Evolutionary conservation across 1,284 basidiomycete species (phyloP).

Genomic region (Cryptococcus deneoformans): DNA sequence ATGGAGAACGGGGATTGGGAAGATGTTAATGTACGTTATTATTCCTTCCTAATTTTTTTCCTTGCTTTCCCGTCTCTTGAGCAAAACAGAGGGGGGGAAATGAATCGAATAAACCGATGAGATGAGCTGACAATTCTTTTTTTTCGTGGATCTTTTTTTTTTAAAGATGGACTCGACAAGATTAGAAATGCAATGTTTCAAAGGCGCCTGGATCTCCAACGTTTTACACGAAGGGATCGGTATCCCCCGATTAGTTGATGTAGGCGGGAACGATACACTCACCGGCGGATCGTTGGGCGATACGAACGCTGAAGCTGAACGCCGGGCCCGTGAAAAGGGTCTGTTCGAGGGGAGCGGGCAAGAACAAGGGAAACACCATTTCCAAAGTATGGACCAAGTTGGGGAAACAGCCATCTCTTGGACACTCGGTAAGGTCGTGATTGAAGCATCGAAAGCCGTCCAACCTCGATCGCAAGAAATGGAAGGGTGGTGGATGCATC

Average conservation of each 20-base stretch:
- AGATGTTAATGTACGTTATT: conserved; percentile 55
- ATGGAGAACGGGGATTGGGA: conserved; percentile 64
- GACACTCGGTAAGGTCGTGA: conserved; percentile 97
- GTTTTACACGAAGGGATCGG: conserved; percentile 96
- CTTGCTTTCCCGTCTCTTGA: too few species aligned
- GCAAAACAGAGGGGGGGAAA: too few species aligned
- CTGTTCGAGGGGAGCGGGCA: conserved; percentile 48
- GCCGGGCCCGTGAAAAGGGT: conserved; percentile 75
- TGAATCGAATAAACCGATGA: too few species aligned
- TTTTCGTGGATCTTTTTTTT: not conserved
- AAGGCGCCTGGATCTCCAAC: conserved; percentile 97
- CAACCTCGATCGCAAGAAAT: conserved; percentile 21
- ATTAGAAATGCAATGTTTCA: conserved; percentile 98
- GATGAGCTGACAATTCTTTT: too few species aligned
- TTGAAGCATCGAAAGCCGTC: conserved; percentile 81
- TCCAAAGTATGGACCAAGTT: conserved; percentile 91
- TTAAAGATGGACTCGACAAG: conserved; percentile 69
- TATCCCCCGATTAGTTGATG: conserved; percentile 85
- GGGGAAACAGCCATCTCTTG: conserved; percentile 92
- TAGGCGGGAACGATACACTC: conserved; percentile 60
- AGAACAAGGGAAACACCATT: conserved; percentile 55
- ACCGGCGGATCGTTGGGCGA: conserved; percentile 54
- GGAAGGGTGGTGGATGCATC: conserved; percentile 19
- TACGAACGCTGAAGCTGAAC: conserved; percentile 61
- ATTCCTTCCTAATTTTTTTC: too few species aligned